Evolutionary conservation across 2,329 filamentous ascomycete species (phyloP).

Genomic region (Sporothrix globosa): DNA sequence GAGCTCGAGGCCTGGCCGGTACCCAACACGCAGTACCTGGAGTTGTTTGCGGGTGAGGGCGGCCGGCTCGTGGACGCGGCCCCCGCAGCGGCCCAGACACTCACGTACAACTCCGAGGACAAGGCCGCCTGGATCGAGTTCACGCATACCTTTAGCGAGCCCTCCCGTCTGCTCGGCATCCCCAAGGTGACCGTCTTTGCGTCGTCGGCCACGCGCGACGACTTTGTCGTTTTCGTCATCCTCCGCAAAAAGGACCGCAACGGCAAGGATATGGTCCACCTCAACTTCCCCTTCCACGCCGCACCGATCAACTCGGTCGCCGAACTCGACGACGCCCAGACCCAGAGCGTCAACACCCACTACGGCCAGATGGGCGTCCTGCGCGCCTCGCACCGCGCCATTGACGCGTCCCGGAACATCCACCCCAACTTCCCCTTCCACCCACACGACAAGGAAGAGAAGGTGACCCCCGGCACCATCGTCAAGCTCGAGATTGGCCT

Average conservation of each 20-base stretch:
- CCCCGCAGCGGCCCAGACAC: neutral
- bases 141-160: neutral
- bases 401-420: neutral
- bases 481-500: slow-evolving; percentile 11
- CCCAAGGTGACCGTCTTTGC: neutral
- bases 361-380: slow-evolving; percentile 13
- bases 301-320: neutral
- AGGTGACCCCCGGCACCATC: neutral
- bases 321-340: neutral
- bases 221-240: slow-evolving; percentile 7
- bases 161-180: neutral
- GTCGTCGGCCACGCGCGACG: neutral
- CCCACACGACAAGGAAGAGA: neutral
- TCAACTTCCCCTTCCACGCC: slow-evolving; percentile 7
- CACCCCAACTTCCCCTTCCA: slow-evolving; percentile 15
- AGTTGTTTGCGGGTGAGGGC: neutral
- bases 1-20: neutral
- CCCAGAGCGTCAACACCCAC: slow-evolving; percentile 12
- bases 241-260: slow-evolving; percentile 8
- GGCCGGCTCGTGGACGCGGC: neutral
- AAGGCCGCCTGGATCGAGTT: slow-evolving; percentile 3
- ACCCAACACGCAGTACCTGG: slow-evolving; percentile 5
- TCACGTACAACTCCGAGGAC: slow-evolving; percentile 7
- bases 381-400: neutral
- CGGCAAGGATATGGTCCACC: slow-evolving; percentile 14